A percentile compares a stretch with the other conserved stretches of the same genome.
These are phyloP conservation scores for Phalaenopsis hybrid DNA, from an alignment of 116 monocot genomes.

Conservation along the genomic window DNA sequence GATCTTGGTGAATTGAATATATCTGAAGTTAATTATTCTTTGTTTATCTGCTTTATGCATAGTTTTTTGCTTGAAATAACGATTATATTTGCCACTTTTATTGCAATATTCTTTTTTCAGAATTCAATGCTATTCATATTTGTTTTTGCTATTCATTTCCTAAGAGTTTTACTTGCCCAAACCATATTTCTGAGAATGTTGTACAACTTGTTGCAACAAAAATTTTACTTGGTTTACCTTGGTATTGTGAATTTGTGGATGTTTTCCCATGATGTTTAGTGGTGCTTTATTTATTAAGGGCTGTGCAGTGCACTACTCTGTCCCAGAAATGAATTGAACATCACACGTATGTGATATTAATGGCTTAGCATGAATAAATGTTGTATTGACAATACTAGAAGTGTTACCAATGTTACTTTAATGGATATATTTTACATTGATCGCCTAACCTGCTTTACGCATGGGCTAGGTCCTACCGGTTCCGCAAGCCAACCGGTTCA, in stretches of 20 bases:
- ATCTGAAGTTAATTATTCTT: neutral
- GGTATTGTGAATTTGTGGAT: neutral
- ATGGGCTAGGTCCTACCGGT: too few species aligned
- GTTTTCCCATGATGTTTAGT: neutral
- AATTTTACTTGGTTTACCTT: neutral
- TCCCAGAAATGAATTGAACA: too few species aligned
- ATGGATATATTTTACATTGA: too few species aligned
- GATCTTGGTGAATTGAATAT: neutral
- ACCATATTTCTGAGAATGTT: neutral
- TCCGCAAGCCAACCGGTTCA: too few species aligned
- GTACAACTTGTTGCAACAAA: neutral
- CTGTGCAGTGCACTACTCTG: too few species aligned
- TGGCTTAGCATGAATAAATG: too few species aligned
- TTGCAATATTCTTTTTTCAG: neutral
- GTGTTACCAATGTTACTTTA: too few species aligned
- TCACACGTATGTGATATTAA: too few species aligned
- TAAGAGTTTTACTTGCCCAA: too few species aligned
- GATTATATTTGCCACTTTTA: neutral
- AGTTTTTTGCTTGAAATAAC: neutral
- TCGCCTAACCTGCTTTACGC: too few species aligned
- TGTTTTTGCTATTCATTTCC: neutral
- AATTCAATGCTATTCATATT: neutral
- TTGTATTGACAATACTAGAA: too few species aligned
- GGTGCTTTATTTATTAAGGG: neutral
- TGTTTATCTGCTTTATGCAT: neutral